Evolutionary conservation across 2,329 filamentous ascomycete species (phyloP), one percentile per base, ranked within the genome.

Genomic region (Ceratocystis eucalypticola): DNA sequence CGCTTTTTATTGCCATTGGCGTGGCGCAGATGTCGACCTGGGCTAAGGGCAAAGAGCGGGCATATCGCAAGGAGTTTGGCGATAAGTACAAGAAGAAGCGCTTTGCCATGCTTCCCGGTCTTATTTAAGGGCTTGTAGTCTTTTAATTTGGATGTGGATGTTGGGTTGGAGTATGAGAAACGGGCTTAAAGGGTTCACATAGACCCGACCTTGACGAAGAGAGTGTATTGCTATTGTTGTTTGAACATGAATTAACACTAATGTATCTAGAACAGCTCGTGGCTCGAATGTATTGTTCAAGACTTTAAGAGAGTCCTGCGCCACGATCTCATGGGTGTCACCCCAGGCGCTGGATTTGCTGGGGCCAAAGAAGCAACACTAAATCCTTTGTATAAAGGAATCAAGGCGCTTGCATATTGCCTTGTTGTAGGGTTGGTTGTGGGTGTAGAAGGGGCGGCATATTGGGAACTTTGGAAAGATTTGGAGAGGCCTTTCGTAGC

Each of bases 81-180:
- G 88, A 92, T 74, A 89, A 87, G 77, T 99, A 99, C 79, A 92
- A 93, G 86, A 92, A 88, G 80, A 97, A 99, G 89, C 84, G 84
- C 73, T 93, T 82, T 73, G 85, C 84, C 68, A 88, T 96, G 77
- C 76, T 96, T 67, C 91, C 94, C 2, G 89, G 89, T 2, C 77
- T 96, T 63, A 82, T 87, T 74, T 94, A 78, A 77, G 64, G 10
- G 22, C 8, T 5, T 15, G 10, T 22, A 10, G 7, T 28, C 10
- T 10, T 6, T 3, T 59, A 8, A 6, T 5, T 7, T 64, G 12
- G 44, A 64, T 53, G 8, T 48, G 17, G 25, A 22, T 28, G 48
- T 6, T 53, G 3, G 48, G 12, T 12, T 28, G 55, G 22, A 8
- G 7, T 53, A 5, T 30, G 28, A 17, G 25, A 30, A 63, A 10